Conservation (phyloP, 1,284 basidiomycete genomes). For the Xerocomus amazonicus region DNA sequence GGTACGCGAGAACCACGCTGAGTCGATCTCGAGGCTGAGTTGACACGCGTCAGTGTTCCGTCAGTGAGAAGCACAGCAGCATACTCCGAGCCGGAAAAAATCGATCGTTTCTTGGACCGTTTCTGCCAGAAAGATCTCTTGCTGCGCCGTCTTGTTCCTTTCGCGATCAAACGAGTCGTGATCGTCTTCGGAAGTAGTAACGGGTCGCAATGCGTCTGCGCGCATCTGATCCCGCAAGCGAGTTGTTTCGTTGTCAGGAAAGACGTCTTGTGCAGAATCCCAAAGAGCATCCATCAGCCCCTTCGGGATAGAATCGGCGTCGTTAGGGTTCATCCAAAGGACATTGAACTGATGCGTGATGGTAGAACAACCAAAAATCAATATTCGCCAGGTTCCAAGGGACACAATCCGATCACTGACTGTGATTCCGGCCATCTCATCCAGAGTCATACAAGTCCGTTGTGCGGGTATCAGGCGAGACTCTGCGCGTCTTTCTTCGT, state of each 20-base stretch:
- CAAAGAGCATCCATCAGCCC: conserved; percentile 58
- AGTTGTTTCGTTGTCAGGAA: conserved; percentile 39
- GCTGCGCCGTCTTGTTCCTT: conserved; percentile 13
- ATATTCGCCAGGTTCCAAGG: neutral
- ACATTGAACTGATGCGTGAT: conserved; percentile 62
- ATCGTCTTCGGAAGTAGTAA: conserved; percentile 33
- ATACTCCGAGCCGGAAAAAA: conserved; percentile 65
- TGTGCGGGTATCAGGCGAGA: conserved; percentile 64
- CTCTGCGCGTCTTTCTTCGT: conserved; percentile 70
- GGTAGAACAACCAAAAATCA: conserved; percentile 1
- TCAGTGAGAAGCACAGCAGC: conserved; percentile 22
- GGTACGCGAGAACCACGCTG: conserved; percentile 63
- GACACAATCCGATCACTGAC: conserved; percentile 38
- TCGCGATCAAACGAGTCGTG: conserved; percentile 26
- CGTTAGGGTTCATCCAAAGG: conserved; percentile 67
- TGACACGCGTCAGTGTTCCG: conserved; percentile 11
- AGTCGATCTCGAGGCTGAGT: conserved; percentile 67
- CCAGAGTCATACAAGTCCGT: conserved; percentile 66
- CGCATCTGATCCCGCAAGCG: conserved; percentile 66
- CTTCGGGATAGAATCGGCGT: conserved; percentile 60
- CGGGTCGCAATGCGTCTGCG: conserved; percentile 58
- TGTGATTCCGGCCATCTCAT: conserved; percentile 63
- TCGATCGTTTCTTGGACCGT: conserved; percentile 61
- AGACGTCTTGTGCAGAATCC: conserved; percentile 35
- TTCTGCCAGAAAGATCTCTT: conserved; percentile 47